These are phyloP conservation scores for Hebeloma cylindrosporum DNA, from an alignment of 768 basidiomycete genomes.

Conservation along the genomic window DNA sequence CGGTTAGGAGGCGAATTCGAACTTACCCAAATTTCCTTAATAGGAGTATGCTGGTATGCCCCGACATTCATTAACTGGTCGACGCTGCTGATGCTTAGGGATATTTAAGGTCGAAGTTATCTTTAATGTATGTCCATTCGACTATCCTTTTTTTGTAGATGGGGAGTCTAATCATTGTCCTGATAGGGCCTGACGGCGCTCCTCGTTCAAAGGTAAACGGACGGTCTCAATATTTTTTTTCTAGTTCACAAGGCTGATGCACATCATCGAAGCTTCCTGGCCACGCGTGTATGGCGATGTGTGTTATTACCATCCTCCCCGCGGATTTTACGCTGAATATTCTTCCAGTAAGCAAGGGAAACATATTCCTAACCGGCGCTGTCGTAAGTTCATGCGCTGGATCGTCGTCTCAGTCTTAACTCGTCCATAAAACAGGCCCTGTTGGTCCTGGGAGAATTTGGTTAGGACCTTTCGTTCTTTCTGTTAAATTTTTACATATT, in stretches of 20 bases:
- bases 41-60: slow-evolving; percentile 26
- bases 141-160: not conserved
- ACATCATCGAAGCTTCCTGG: slow-evolving; percentile 26
- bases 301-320: slow-evolving; percentile 8
- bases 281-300: slow-evolving; percentile 30
- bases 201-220: slow-evolving; percentile 27
- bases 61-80: too few species aligned
- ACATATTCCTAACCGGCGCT: slow-evolving; percentile 18
- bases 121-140: slow-evolving; percentile 20
- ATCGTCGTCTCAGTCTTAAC: not conserved
- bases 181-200: slow-evolving; percentile 28
- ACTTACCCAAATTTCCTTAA: not conserved
- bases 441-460: slow-evolving; percentile 27
- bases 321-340: slow-evolving; percentile 2
- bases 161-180: too few species aligned
- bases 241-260: not conserved
- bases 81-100: not conserved
- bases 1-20: not conserved
- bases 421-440: slow-evolving; percentile 11
- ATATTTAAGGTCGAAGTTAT: slow-evolving; percentile 23
- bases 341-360: slow-evolving; percentile 27
- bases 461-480: slow-evolving; percentile 18
- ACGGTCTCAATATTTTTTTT: not conserved
- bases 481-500: too few species aligned
- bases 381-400: slow-evolving; percentile 18